phyloP scores from a whole-genome alignment of 257 asterid genomes.

The Solanum pimpinellifolium region DNA sequence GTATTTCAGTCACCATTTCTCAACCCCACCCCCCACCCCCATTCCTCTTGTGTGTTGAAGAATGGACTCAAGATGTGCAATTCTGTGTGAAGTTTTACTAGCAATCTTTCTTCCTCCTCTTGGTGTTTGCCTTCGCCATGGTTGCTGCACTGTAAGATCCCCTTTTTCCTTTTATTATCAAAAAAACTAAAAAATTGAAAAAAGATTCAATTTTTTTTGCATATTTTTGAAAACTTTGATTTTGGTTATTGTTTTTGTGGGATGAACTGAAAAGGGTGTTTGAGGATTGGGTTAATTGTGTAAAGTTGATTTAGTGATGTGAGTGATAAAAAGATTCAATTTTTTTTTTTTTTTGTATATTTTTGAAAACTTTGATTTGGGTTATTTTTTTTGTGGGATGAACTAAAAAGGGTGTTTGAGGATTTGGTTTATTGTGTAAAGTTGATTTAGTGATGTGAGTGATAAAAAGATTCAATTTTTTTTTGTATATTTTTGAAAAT shows the following conservation, averaged over 20 bases:
- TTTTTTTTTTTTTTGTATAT: background rate
- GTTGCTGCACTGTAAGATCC: constrained; percentile 68
- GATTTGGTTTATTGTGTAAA: background rate
- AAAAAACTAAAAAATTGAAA: background rate
- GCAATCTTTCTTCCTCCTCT: constrained; percentile 75
- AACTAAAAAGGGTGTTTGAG: background rate
- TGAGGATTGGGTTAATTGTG: background rate
- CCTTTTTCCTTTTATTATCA: background rate
- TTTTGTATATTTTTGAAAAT: background rate
- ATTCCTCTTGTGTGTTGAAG: background rate
- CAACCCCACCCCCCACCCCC: background rate
- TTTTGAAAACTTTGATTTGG: background rate
- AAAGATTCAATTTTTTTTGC: background rate
- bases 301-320: background rate
- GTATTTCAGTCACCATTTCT: background rate
- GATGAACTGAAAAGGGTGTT: background rate
- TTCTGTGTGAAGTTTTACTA: constrained; percentile 30
- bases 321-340: background rate
- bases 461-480: background rate
- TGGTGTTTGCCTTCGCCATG: constrained; percentile 76
- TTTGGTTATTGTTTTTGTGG: background rate
- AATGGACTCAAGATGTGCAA: constrained; percentile 39
- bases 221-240: background rate
- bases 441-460: background rate
- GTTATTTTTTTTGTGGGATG: background rate